Base-by-base conservation (phyloP, 345 rosid species). In the Murraya paniculata region DNA sequence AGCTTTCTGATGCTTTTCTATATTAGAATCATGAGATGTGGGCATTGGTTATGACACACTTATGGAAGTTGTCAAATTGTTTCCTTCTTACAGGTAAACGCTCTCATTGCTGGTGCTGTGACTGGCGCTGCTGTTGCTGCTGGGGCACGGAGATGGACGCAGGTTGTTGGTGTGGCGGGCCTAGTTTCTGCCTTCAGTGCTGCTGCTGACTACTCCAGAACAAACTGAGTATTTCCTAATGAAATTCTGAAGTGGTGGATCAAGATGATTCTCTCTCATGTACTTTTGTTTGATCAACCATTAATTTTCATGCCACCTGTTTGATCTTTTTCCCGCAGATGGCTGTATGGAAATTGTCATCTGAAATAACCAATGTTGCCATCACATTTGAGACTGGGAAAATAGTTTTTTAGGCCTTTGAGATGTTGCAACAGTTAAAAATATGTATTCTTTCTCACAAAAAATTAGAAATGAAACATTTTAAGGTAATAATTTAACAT, bases 121-220 rank as follows among this genome's bases (percentile, higher is more conserved):
- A 93, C 97, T 39, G 98, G 94, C 31, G 98, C 95, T 76, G 90
- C 91, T 48, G 86, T 88, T 76, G 91, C 94, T 72, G 87, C 91
- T 28, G 82, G 86, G 73, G 86, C 97, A 53, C 84, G 93, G 82
- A 89, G 85, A 75, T 88, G 86, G 93, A 83, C 81, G 0, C 89
- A 88, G 62, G 87, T 94, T 35, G 75, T 89, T 57, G 83, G 82
- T 74, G 86, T 81, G 31, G 92, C 97, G 79, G 87, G 91, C 21
- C 82, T 93, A 61, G 89, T 90, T 14, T 88, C 98, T 72, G 93
- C 85, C 73, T 84, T 88, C 50, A 84, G 92, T 59, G 89, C 85
- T 78, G 90, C 92, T 74, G 95, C 92, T 81, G 92, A 91, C 74
- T 78, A 80, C 78, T 86, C 94, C 71, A 88, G 81, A 74, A 83